Percentiles rank a stretch among this genome's conserved stretches.
phyloP scores from a whole-genome alignment of 1,139 yeast genomes.

The Zygosaccharomyces sapae region DNA sequence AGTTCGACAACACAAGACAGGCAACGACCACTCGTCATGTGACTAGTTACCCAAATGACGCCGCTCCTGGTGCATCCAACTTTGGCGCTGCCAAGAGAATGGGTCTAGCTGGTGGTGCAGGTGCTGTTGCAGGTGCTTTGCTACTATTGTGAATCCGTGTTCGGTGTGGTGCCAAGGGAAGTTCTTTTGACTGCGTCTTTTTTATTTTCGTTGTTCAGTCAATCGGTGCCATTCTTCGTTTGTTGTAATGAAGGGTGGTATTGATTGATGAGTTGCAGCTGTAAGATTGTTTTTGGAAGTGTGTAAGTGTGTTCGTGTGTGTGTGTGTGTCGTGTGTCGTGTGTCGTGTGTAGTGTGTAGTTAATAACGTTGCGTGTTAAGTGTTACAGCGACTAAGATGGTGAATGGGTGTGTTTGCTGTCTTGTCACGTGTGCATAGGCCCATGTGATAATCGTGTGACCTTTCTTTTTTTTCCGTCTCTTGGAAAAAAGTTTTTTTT shows the following conservation, averaged over 20 bases:
- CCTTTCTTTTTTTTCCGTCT: too few relatives aligned
- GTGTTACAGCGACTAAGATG: too few relatives aligned
- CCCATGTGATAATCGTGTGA: background rate
- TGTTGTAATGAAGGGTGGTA: background rate
- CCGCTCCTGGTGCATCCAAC: slow-evolving; percentile 32
- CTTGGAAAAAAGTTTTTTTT: too few relatives aligned
- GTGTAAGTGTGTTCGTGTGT: slow-evolving; percentile 15
- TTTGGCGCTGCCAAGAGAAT: slow-evolving; percentile 24
- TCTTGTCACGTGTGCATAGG: too few relatives aligned
- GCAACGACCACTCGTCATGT: slow-evolving; percentile 36
- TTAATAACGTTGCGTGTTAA: background rate
- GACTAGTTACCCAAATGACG: slow-evolving; percentile 26
- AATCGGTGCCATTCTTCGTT: slow-evolving; percentile 1
- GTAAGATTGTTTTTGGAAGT: background rate
- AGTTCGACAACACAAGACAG: slow-evolving; percentile 46
- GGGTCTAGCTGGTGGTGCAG: slow-evolving; percentile 38
- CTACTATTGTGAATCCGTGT: slow-evolving; percentile 28
- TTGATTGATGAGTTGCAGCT: background rate
- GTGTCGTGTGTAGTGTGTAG: slow-evolving; percentile 4
- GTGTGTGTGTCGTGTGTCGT: too few relatives aligned
- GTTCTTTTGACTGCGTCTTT: background rate
- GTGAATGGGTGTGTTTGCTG: too few relatives aligned
- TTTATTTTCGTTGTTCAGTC: background rate
- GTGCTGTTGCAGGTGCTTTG: slow-evolving; percentile 40
- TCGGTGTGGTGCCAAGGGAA: background rate